Evolutionary conservation across 2,329 filamentous ascomycete genomes (phyloP).

Genomic region (Clathrospora elynae): DNA sequence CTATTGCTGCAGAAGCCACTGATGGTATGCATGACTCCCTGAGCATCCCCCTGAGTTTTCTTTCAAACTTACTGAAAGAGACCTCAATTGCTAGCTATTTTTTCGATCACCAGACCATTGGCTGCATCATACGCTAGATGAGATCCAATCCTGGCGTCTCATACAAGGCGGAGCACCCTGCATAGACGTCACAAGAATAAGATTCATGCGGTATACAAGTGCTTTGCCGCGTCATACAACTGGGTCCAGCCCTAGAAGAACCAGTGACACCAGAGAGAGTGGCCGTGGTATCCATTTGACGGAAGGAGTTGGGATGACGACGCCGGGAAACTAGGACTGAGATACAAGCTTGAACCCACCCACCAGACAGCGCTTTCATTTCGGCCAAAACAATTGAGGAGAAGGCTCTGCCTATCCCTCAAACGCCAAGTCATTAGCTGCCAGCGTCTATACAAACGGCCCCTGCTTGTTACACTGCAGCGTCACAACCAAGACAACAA

Average conservation of each 20-base stretch:
- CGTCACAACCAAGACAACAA: neutral
- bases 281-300: conserved; percentile 4
- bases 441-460: conserved; percentile 1
- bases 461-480: neutral
- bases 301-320: conserved; percentile 6
- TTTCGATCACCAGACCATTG: neutral
- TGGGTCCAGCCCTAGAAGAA: conserved; percentile 3
- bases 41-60: too few species aligned
- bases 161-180: too few species aligned
- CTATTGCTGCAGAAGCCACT: too few species aligned
- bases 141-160: too few species aligned
- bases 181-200: too few species aligned
- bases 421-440: neutral
- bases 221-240: too few species aligned
- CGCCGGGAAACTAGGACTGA: conserved; percentile 3
- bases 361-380: conserved; percentile 7
- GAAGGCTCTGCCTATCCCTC: conserved; percentile 3
- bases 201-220: too few species aligned
- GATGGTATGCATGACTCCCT: conserved; percentile 1
- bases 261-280: conserved; percentile 9
- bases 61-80: too few species aligned
- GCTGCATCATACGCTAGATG: too few species aligned
- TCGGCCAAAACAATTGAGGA: conserved; percentile 2
- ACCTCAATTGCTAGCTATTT: conserved; percentile 1
- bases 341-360: conserved; percentile 8